phyloP scores from a whole-genome alignment of 2,329 filamentous ascomycete species.

The Alternaria gansuensis region DNA sequence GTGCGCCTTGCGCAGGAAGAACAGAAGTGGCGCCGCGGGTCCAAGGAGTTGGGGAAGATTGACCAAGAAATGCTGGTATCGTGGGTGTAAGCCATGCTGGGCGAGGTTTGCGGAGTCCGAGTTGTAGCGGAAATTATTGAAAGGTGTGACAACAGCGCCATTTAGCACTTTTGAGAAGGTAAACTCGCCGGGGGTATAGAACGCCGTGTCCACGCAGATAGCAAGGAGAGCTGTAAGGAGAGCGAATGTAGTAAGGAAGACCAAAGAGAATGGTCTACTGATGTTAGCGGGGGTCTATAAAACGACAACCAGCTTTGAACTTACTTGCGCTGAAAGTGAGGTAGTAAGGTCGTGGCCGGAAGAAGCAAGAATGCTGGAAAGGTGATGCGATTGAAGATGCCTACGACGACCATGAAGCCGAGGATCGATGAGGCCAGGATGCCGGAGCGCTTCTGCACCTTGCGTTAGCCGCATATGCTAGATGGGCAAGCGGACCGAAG shows the following conservation, averaged over 20 bases:
- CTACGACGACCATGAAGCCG: constrained; percentile 82
- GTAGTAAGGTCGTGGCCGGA: constrained; percentile 82
- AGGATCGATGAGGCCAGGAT: constrained; percentile 79
- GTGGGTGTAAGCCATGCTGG: constrained; percentile 63
- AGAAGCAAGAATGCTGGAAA: constrained; percentile 92
- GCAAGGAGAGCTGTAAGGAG: constrained; percentile 75
- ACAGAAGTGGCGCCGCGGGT: constrained; percentile 59
- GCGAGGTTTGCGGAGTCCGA: constrained; percentile 59
- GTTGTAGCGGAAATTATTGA: constrained; percentile 65
- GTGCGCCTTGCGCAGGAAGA: constrained; percentile 59
- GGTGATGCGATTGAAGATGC: constrained; percentile 95
- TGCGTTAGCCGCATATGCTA: constrained; percentile 45
- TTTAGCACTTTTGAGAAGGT: constrained; percentile 70
- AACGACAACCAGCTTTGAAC: constrained; percentile 39
- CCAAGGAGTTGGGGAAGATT: constrained; percentile 64
- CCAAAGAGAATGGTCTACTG: constrained; percentile 65
- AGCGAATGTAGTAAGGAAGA: constrained; percentile 71
- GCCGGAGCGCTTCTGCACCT: constrained; percentile 73
- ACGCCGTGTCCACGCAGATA: constrained; percentile 83
- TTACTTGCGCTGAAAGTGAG: constrained; percentile 83
- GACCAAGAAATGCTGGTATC: constrained; percentile 61
- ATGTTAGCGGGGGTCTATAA: constrained; percentile 16
- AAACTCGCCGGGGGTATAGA: constrained; percentile 72
- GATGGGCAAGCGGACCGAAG: constrained; percentile 38
- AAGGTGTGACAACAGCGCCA: constrained; percentile 61